Conservation (phyloP, 169 alveolate species). For the Cryptosporidium felis region DNA sequence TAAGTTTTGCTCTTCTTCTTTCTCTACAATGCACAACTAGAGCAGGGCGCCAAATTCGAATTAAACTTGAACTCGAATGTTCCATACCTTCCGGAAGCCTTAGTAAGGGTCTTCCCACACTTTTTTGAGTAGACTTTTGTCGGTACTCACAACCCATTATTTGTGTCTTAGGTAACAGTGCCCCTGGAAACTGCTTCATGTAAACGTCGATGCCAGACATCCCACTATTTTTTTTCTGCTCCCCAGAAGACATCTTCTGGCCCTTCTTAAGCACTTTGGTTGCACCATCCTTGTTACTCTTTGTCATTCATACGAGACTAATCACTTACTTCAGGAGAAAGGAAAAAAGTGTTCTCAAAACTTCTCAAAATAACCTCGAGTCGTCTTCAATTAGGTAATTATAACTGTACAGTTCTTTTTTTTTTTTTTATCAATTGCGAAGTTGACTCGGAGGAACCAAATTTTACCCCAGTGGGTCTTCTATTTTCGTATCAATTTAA, state of each 20-base stretch:
- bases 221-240: constrained; percentile 4
- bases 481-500: too few species aligned
- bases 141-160: constrained; percentile 66
- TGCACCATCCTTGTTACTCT: constrained; percentile 30
- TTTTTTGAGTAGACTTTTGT: constrained; percentile 4
- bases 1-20: constrained; percentile 19
- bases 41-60: constrained; percentile 65
- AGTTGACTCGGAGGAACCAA: too few species aligned
- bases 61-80: neutral
- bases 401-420: too few species aligned
- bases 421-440: too few species aligned
- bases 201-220: constrained; percentile 42
- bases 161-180: constrained; percentile 55
- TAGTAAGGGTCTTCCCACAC: constrained; percentile 8
- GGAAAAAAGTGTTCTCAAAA: too few species aligned
- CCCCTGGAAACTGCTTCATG: constrained; percentile 64
- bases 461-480: too few species aligned
- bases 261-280: constrained; percentile 51
- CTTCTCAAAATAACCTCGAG: too few species aligned
- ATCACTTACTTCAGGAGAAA: too few species aligned
- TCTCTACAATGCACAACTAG: constrained; percentile 52
- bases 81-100: constrained; percentile 54
- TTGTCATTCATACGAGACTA: too few species aligned
- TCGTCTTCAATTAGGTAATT: too few species aligned
- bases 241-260: constrained; percentile 58